Evolutionary conservation across 257 asterid genomes (phyloP).

Genomic region (Cruciata laevipes): DNA sequence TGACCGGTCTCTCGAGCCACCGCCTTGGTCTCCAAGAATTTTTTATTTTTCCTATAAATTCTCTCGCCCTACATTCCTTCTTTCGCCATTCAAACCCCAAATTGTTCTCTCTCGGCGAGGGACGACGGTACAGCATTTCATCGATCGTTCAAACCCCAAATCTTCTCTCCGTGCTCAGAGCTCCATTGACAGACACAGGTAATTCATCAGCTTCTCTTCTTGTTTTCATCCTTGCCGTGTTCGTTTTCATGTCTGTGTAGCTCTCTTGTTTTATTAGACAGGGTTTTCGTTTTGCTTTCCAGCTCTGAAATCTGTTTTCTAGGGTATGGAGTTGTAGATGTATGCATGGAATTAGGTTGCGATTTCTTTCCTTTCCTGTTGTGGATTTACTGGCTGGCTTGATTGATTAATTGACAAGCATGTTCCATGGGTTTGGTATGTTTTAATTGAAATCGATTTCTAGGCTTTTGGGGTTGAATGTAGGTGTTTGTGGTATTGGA

Average conservation of each 20-base stretch:
- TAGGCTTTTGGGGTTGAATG: neutral
- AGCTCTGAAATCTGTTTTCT: constrained; percentile 1
- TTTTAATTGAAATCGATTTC: neutral
- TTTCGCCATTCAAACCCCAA: neutral
- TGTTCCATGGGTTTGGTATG: neutral
- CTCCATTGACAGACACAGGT: constrained; percentile 16
- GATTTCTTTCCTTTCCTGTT: neutral
- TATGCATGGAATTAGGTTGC: neutral
- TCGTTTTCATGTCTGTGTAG: neutral
- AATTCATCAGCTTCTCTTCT: neutral
- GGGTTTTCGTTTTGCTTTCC: neutral
- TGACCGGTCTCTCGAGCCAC: neutral
- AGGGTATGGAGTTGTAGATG: neutral
- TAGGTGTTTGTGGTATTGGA: neutral
- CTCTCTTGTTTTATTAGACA: neutral
- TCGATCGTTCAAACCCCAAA: neutral
- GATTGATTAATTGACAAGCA: neutral
- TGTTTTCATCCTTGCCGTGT: neutral
- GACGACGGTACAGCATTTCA: neutral
- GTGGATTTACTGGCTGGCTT: neutral
- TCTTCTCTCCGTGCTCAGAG: neutral
- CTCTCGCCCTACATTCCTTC: neutral
- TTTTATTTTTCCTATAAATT: neutral
- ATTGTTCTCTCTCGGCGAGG: neutral
- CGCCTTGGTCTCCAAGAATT: constrained; percentile 25